Percentiles rank a stretch among this genome's conserved stretches.
Conservation (phyloP, 2,329 filamentous ascomycete species). For the Trichoderma koningii region DNA sequence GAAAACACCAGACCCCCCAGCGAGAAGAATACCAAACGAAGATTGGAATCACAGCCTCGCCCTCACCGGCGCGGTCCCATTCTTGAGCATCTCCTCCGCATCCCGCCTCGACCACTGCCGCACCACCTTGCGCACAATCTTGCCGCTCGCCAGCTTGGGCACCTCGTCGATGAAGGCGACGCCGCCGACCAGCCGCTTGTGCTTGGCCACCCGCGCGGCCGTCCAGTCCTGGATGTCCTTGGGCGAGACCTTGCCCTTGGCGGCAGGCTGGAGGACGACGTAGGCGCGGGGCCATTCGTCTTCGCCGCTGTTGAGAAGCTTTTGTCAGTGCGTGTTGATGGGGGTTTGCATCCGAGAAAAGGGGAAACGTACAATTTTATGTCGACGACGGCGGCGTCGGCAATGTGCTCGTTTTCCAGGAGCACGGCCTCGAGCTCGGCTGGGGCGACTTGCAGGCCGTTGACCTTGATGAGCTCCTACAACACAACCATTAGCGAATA, state of each 20-base stretch:
- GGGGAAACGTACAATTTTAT: constrained; percentile 45
- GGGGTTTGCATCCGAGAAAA: too few species aligned
- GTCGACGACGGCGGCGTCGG: constrained; percentile 58
- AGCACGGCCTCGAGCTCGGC: constrained; percentile 58
- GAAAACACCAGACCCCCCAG: too few species aligned
- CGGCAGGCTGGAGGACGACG: constrained; percentile 51
- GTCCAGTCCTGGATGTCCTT: constrained; percentile 55
- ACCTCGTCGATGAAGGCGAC: constrained; percentile 58
- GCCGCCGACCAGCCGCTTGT: constrained; percentile 55
- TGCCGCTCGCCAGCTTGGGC: constrained; percentile 59
- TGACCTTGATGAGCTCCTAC: constrained; percentile 62
- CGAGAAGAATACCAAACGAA: not conserved
- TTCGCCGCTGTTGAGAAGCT: constrained; percentile 38
- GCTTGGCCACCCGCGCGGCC: constrained; percentile 50
- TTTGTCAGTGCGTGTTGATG: not conserved
- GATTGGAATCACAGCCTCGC: constrained; percentile 6
- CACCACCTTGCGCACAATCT: constrained; percentile 59
- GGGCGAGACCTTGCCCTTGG: constrained; percentile 48
- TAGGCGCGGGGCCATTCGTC: constrained; percentile 58
- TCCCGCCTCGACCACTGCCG: constrained; percentile 60
- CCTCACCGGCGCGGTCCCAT: constrained; percentile 8
- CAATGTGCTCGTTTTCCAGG: constrained; percentile 53
- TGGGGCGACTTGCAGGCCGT: constrained; percentile 61
- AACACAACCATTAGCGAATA: not conserved
- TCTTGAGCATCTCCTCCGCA: constrained; percentile 38